Base-by-base conservation (phyloP, 345 rosid species). In the Linum lewisii region DNA sequence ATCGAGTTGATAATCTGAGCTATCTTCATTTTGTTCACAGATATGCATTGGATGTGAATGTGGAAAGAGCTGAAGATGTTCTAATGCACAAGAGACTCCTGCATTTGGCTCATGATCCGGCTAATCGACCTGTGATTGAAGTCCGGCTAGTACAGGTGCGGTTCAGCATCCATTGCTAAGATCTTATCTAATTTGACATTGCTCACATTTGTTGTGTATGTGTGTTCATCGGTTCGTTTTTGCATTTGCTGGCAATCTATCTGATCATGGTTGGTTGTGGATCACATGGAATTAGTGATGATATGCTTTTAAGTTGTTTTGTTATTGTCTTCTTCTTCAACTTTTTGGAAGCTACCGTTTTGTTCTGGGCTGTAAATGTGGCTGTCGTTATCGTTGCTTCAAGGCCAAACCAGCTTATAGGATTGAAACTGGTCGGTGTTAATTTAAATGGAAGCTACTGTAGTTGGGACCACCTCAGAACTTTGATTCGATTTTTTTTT, bases 31-130 rank as follows among this genome's bases (percentile, higher is more conserved):
- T 21, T 64, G n/a, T 53, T 61, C 2, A 54, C 49, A 58, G 61
- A 25, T 58, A 34, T 36, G 49, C 61, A 19, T 37, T 58, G 61
- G 61, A 58, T 54, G 57, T 54, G 29, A 54, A 54, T 54, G 57
- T 54, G 57, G 57, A 54, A 24, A 54, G 57, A 22, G 61, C 61
- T 34, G 29, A 37, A 21, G 61, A 58, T 58, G 61, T 37, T 58
- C 49, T 58, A 34, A 58, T 58, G n/a, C 51, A 58, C 15, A 58
- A 58, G 50, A 58, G 51, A 21, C 42, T 58, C 10, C 61, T 58
- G 4, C 61, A 58, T 24, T n/a, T 37, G 24, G 61, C 26, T 7
- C 38, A 34, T 4, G 61, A 58, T 34, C 61, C 50, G 19, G n/a
- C 50, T 58, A 58, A 24, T 8, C 38, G 61, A 21, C 61, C 4